Evolutionary conservation across 2,329 filamentous ascomycete genomes (phyloP).

Genomic region (Aspergillus fumigatus): DNA sequence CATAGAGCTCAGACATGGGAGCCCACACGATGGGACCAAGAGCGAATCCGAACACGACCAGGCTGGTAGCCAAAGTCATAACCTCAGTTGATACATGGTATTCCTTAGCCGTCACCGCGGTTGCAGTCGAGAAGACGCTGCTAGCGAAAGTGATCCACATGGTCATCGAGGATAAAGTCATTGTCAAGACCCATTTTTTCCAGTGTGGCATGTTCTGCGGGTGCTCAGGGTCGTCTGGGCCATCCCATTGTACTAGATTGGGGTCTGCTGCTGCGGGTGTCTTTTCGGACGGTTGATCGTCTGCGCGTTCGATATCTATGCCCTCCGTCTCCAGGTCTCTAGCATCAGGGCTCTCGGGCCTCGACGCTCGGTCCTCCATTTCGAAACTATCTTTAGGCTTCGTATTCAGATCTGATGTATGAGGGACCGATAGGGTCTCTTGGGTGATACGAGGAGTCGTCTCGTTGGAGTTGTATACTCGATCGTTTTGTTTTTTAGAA

Average conservation of each 20-base stretch:
- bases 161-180: slow-evolving; percentile 28
- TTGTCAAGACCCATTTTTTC: slow-evolving; percentile 40
- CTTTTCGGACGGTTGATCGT: slow-evolving; percentile 5
- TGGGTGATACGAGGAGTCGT: slow-evolving; percentile 4
- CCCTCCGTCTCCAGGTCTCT: slow-evolving; percentile 9
- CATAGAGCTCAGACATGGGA: slow-evolving; percentile 47
- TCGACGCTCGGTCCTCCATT: slow-evolving; percentile 5
- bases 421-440: neutral
- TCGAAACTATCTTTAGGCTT: slow-evolving; percentile 7
- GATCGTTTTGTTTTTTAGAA: neutral
- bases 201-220: slow-evolving; percentile 27
- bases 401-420: slow-evolving; percentile 11
- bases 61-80: slow-evolving; percentile 38
- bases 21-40: slow-evolving; percentile 51
- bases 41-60: slow-evolving; percentile 48
- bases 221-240: slow-evolving; percentile 29
- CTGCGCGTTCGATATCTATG: slow-evolving; percentile 8
- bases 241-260: slow-evolving; percentile 30
- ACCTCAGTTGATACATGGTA: slow-evolving; percentile 42
- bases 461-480: slow-evolving; percentile 3
- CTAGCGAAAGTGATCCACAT: slow-evolving; percentile 47
- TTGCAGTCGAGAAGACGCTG: slow-evolving; percentile 45
- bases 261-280: slow-evolving; percentile 20
- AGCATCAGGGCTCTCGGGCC: neutral
- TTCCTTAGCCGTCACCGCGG: slow-evolving; percentile 35